Base-by-base conservation (phyloP, 2,329 filamentous ascomycete genomes). In the Aspergillus niger region DNA sequence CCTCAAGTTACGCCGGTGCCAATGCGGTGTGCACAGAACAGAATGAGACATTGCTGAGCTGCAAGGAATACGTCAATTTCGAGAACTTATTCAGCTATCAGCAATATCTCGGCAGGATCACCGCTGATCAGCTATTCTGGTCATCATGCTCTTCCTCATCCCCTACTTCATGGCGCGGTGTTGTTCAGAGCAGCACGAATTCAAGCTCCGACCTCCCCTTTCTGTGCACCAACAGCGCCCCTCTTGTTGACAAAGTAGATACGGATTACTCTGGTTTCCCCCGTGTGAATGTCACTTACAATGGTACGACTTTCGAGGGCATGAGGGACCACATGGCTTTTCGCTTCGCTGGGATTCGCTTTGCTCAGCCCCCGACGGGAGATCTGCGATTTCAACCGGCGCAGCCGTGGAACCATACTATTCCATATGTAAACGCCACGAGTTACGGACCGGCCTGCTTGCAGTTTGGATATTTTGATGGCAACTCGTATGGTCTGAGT, bases 371-470 rank as follows among this genome's bases (percentile, higher is more conserved):
- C 13, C 58, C 58, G 0, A 41, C 57, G 5, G 54, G 54, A 7
- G 54, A 60, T 15, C 17, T 60, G 8, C 54, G 58, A 30, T 60
- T 60, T 48, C 48, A 50, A 10, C 54, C 58, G 3, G 58, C 58
- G 1, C 30, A 10, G 51, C 38, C 38, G 53, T 49, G 26, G 54
- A 28, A 28, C 44, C 22, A 8, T 41, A 57, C n/a, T 11, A 20
- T 43, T 10, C 0, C 17, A 7, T 43, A 20, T 22, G 39, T 43
- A n/a, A 49, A 60, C 38, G 58, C 58, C 2, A 53, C 58, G 1
- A 60, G 49, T n/a, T 60, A 60, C 30, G 58, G 58, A 6, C 48
- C 54, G 13, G 49, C 49, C 2, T 54, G 53, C 13, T 55, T 60
- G 38, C 54, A 54, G 5, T 57, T 49, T 11, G 22, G 20, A 11